Conservation (phyloP, 768 basidiomycete genomes). For the Calocybe gangraenosa region DNA sequence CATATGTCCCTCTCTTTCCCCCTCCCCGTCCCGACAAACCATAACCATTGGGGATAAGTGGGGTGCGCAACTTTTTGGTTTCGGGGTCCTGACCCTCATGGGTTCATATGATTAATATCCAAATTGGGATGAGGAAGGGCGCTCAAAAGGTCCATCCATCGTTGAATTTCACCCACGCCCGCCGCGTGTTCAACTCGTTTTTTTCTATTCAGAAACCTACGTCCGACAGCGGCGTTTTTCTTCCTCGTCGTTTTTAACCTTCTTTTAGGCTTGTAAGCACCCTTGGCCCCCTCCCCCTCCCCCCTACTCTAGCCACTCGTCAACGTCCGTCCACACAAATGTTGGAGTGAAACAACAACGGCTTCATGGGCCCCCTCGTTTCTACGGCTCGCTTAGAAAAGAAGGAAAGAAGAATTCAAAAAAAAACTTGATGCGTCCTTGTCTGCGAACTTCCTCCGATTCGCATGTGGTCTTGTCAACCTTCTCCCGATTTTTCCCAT, state of each 20-base stretch:
- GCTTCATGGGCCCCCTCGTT: no score
- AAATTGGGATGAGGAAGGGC: conserved; percentile 16
- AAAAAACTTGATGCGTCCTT: no score
- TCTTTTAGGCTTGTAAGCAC: background rate
- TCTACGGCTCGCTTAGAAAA: no score
- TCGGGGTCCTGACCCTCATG: conserved; percentile 15
- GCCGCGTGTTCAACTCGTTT: conserved; percentile 16
- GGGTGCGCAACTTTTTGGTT: conserved; percentile 5
- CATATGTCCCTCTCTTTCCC: background rate
- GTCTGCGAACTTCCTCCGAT: no score
- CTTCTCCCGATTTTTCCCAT: no score
- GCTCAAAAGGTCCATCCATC: conserved; percentile 4
- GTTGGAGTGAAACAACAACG: no score
- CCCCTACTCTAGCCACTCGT: no score
- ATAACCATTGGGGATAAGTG: background rate
- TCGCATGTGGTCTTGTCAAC: no score
- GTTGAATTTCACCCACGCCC: conserved; percentile 12
- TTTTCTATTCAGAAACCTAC: conserved; percentile 9
- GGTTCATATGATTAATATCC: no score
- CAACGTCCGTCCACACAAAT: no score
- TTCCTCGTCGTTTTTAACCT: background rate
- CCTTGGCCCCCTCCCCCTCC: no score
- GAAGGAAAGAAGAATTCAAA: no score
- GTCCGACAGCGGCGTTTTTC: conserved; percentile 4
- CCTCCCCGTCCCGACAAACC: background rate